Base-by-base conservation (phyloP, 345 rosid species). In the Brassica nigra region DNA sequence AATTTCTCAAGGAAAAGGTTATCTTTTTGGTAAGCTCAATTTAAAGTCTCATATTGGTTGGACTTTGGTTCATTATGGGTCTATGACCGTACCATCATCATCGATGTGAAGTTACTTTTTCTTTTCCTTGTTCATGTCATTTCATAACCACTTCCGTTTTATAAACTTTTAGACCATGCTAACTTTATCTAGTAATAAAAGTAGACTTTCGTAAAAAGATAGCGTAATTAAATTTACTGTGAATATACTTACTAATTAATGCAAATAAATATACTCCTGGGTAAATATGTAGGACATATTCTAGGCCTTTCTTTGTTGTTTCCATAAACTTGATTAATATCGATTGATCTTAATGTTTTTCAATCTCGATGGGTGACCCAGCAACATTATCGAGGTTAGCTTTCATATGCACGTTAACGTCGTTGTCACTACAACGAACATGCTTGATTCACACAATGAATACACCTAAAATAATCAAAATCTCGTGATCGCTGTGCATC, bases 11-110 rank as follows among this genome's bases (percentile, higher is more conserved):
- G 4, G 8, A 63, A 75, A 63, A 72, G 36, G 44, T 70, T 77
- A 77, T 77, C 80, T 52, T 70, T 70, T 78, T 52, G 76, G 66
- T 71, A 70, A 78, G 76, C 66, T 70, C 81, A 71, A 71, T 78
- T 34, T 70, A 54, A 78, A 63, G 76, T 77, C 76, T 78, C 66
- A 33, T 29, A 78, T 70, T 78, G 81, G 81, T 70, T 77, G 29
- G 23, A 64, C 58, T 78, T 68, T 70, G 11, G 10, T 76, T 69
- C 75, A 59, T 68, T 70, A 34, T 52, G 57, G 57, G 57, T 52
- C 57, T n/a, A 52, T 34, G 42, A 6, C 62, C 69, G 29, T 62
- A 61, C 75, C 15, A 49, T 76, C 62, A 69, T 76, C 28, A 76
- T 44, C 62, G 52, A 59, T 61, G 62, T 20, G 49, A 76, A 76